A percentile compares a stretch with the other conserved stretches of the same genome.
Evolutionary conservation across 1,284 basidiomycete species (phyloP).

Genomic region (Austropuccinia psidii): DNA sequence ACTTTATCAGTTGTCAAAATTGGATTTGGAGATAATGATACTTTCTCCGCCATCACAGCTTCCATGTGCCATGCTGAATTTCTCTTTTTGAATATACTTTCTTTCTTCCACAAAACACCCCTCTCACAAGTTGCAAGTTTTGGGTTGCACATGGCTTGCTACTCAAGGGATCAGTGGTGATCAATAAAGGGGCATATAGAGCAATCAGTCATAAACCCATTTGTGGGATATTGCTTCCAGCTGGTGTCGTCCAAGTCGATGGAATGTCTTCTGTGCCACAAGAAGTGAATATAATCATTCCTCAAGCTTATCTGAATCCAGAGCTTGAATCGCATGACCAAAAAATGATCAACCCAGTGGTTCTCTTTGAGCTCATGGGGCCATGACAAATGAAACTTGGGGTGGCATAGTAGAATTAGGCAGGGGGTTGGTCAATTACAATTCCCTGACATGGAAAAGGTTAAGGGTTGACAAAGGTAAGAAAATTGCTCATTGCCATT

Average conservation of each 20-base stretch:
- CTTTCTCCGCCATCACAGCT: constrained; percentile 89
- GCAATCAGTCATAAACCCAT: constrained; percentile 76
- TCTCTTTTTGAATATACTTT: constrained; percentile 61
- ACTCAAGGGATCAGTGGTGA: constrained; percentile 75
- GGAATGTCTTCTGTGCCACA: constrained; percentile 90
- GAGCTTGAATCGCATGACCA: too few relatives aligned
- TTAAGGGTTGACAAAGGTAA: too few relatives aligned
- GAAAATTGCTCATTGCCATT: too few relatives aligned
- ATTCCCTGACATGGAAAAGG: too few relatives aligned
- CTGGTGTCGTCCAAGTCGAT: constrained; percentile 75
- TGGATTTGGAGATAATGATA: constrained; percentile 99
- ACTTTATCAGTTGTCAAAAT: constrained; percentile 71
- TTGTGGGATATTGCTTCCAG: constrained; percentile 80
- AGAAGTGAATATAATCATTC: constrained; percentile 69
- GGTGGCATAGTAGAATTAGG: too few relatives aligned
- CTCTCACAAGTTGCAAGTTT: constrained; percentile 59
- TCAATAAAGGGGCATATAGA: constrained; percentile 78
- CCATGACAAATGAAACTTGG: too few relatives aligned
- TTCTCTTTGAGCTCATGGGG: too few relatives aligned
- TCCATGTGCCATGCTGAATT: constrained; percentile 97
- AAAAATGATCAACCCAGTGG: too few relatives aligned
- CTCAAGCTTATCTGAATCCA: not conserved
- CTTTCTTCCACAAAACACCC: not conserved
- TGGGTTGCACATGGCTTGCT: constrained; percentile 91
- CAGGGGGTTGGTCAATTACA: too few relatives aligned